Conservation (phyloP, 148 eudicot species). For the Spergularia marina region DNA sequence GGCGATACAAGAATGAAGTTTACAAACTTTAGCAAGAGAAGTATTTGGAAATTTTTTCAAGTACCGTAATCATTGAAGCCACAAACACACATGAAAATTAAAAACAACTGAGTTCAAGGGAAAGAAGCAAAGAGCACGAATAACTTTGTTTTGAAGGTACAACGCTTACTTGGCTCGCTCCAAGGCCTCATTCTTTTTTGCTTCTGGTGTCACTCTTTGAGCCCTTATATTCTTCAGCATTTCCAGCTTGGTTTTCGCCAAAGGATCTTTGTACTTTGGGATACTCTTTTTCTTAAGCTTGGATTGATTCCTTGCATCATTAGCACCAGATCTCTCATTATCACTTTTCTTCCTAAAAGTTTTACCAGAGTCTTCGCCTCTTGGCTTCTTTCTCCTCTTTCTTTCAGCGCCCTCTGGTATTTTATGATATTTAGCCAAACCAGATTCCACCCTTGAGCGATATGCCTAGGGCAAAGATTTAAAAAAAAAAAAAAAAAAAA, state of each 20-base stretch:
- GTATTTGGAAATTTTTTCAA: background rate
- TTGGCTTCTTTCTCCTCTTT: slow-evolving; percentile 46
- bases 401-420: slow-evolving; percentile 48
- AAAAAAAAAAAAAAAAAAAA: background rate
- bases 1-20: too few relatives aligned
- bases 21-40: too few relatives aligned
- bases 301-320: slow-evolving; percentile 25
- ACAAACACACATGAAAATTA: background rate
- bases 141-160: background rate
- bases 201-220: slow-evolving; percentile 55
- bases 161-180: slow-evolving; percentile 76
- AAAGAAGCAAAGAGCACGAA: background rate
- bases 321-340: slow-evolving; percentile 18
- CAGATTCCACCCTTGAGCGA: slow-evolving; percentile 59
- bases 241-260: slow-evolving; percentile 70
- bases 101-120: background rate
- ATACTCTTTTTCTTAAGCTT: slow-evolving; percentile 37
- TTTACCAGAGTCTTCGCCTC: slow-evolving; percentile 33
- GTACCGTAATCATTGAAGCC: background rate
- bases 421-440: slow-evolving; percentile 65
- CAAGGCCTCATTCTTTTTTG: slow-evolving; percentile 55
- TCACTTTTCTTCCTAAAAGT: slow-evolving; percentile 39
- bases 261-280: slow-evolving; percentile 76
- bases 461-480: slow-evolving; percentile 45
- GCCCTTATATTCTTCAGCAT: slow-evolving; percentile 89